Evolutionary conservation across 1,284 basidiomycete genomes (phyloP).

Genomic region (Cutaneotrichosporon cavernicola): DNA sequence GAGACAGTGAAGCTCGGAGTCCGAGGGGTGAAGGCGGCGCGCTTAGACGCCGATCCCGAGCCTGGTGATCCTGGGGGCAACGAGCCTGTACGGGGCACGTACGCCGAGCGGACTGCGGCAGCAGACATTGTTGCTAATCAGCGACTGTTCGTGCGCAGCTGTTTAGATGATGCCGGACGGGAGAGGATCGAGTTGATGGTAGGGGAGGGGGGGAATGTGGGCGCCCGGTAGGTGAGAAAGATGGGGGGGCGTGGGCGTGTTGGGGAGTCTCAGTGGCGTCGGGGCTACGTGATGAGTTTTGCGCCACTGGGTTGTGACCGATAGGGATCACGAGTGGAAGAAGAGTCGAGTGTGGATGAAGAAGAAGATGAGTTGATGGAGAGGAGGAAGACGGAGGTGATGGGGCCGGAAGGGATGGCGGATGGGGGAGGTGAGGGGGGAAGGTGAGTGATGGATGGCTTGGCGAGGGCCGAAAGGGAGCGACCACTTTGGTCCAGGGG

Average conservation of each 20-base stretch:
- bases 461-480: not conserved
- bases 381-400: not conserved
- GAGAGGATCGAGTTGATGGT: not conserved
- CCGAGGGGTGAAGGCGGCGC: constrained; percentile 19
- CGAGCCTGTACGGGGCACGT: constrained; percentile 26
- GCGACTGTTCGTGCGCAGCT: not conserved
- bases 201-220: constrained; percentile 2
- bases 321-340: not conserved
- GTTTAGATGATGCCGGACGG: not conserved
- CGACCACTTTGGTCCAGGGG: not conserved
- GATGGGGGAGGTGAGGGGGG: not conserved
- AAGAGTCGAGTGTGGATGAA: not conserved
- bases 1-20: constrained; percentile 12
- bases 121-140: constrained; percentile 17
- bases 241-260: not conserved
- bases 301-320: not conserved
- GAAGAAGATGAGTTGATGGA: not conserved
- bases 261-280: not conserved
- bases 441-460: not conserved
- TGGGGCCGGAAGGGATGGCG: not conserved
- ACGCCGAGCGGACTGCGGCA: constrained; percentile 21
- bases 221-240: not conserved
- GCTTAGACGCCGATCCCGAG: constrained; percentile 16
- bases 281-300: not conserved
- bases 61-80: constrained; percentile 19